phyloP scores from a whole-genome alignment of 2,329 filamentous ascomycete species.

The Pyrenochaeta sp. region DNA sequence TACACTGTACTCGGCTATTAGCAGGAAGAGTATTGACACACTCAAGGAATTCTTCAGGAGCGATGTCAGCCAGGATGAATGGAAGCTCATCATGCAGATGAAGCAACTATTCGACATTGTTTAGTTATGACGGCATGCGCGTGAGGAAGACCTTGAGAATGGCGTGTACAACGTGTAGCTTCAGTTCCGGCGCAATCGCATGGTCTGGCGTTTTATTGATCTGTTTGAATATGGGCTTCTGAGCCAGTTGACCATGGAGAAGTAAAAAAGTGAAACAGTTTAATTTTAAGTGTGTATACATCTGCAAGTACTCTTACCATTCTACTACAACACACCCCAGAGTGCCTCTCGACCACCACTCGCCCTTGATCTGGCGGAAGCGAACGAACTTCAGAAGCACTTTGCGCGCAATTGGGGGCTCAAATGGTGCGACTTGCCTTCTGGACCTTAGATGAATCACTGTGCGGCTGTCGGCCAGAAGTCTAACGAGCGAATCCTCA shows the following conservation, averaged over 20 bases:
- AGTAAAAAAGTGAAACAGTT: too few relatives aligned
- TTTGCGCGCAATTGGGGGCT: too few relatives aligned
- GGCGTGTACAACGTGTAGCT: background rate
- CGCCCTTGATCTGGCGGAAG: too few relatives aligned
- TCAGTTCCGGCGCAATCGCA: constrained; percentile 1
- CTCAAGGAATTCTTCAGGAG: constrained; percentile 94
- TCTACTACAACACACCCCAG: too few relatives aligned
- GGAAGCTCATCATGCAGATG: constrained; percentile 92
- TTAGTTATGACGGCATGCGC: background rate
- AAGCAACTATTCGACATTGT: constrained; percentile 90
- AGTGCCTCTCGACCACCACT: too few relatives aligned
- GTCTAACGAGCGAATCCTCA: background rate
- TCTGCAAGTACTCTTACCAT: too few relatives aligned
- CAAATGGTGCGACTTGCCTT: too few relatives aligned
- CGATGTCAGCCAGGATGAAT: constrained; percentile 91
- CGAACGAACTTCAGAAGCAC: too few relatives aligned
- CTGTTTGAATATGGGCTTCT: background rate
- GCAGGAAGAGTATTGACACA: constrained; percentile 87
- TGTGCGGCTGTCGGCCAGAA: too few relatives aligned
- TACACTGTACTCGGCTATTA: constrained; percentile 85
- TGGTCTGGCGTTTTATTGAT: background rate
- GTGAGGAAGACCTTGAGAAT: background rate
- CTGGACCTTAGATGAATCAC: too few relatives aligned
- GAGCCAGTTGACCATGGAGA: background rate
- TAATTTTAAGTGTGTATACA: background rate